These are phyloP conservation scores for Catenaria anguillulae DNA, from an alignment of 371 early-diverging fungal genomes.

Conservation along the genomic window DNA sequence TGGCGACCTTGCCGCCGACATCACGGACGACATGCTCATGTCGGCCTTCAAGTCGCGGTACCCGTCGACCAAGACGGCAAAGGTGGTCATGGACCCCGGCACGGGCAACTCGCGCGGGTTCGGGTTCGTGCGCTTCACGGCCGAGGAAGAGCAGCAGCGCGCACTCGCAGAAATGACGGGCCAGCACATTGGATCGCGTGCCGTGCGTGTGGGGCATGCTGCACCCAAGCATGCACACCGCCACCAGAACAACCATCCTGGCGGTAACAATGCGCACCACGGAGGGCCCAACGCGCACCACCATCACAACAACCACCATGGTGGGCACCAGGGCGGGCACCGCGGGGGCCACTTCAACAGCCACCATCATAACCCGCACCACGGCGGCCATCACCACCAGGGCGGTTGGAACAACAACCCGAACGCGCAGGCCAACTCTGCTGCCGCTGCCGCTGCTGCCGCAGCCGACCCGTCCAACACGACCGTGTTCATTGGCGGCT, in stretches of 20 bases:
- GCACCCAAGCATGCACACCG: constrained; percentile 43
- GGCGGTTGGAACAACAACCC: background rate
- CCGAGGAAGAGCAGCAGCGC: constrained; percentile 53
- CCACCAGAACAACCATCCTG: background rate
- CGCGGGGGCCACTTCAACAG: background rate
- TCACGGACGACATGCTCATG: constrained; percentile 23
- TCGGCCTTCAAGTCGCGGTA: constrained; percentile 32
- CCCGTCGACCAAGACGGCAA: constrained; percentile 54
- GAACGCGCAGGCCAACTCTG: constrained; percentile 13
- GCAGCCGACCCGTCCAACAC: constrained; percentile 70
- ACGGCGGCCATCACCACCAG: background rate
- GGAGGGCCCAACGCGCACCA: constrained; percentile 26
- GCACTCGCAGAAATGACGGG: constrained; percentile 70
- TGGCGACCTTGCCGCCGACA: constrained; percentile 64
- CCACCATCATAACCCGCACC: constrained; percentile 11
- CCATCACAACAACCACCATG: constrained; percentile 11
- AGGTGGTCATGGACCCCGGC: constrained; percentile 61
- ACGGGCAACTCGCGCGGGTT: constrained; percentile 61
- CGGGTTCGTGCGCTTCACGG: constrained; percentile 68
- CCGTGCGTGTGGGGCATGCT: constrained; percentile 70
- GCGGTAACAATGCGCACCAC: constrained; percentile 14
- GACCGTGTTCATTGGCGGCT: constrained; percentile 87
- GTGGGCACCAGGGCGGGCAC: too few relatives aligned
- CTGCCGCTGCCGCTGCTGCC: constrained; percentile 13
- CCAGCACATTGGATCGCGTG: constrained; percentile 47